Evolutionary conservation across 345 rosid genomes (phyloP).

Genomic region (Citrus trifoliata): DNA sequence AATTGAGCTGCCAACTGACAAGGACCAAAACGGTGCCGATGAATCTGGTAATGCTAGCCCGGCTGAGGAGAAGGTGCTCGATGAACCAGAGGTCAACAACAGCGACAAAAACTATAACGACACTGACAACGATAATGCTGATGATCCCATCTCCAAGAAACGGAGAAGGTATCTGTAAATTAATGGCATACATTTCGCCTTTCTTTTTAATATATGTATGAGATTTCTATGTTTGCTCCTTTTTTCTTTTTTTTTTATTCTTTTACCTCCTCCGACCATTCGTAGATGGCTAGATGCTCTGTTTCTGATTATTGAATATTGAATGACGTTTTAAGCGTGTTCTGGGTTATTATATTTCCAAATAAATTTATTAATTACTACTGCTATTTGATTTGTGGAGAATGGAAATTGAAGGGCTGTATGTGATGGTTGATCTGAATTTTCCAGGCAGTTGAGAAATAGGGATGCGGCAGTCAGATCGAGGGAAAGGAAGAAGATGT

Average conservation of each 20-base stretch:
- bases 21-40: conserved; percentile 17
- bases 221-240: not conserved
- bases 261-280: no score
- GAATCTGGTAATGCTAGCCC: not conserved
- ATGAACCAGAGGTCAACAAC: conserved; percentile 15
- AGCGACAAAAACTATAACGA: not conserved
- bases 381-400: not conserved
- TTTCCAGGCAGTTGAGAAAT: conserved; percentile 75
- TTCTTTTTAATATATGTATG: not conserved
- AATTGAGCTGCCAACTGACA: conserved; percentile 17
- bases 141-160: conserved; percentile 45
- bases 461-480: conserved; percentile 86
- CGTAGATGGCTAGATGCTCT: not conserved
- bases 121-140: conserved; percentile 7
- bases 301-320: not conserved
- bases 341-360: not conserved
- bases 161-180: conserved; percentile 41
- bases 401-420: not conserved
- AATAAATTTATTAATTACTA: not conserved
- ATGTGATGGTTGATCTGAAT: conserved; percentile 6
- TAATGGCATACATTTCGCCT: not conserved
- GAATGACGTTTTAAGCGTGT: not conserved
- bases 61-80: conserved; percentile 2
- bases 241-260: not conserved
- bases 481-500: conserved; percentile 83